phyloP scores from a whole-genome alignment of 225 moss, liverwort and hornwort genomes.

The Sphagnum contortum region DNA sequence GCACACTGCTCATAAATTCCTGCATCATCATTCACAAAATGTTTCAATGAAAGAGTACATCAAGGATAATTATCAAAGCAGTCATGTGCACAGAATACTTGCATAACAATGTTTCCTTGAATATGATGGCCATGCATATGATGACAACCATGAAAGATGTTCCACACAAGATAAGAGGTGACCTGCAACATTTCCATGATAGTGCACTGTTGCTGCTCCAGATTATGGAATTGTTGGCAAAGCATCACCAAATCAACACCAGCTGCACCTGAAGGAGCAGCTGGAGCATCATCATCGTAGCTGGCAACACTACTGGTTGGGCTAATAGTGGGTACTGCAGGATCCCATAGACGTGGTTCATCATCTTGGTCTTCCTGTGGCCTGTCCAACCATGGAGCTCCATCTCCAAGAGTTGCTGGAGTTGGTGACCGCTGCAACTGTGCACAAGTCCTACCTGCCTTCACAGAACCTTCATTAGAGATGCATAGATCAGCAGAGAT shows the following conservation, averaged over 20 bases:
- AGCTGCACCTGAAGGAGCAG: conserved; percentile 19
- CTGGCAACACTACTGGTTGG: conserved; percentile 38
- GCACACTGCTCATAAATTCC: conserved; percentile 71
- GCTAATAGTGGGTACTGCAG: conserved; percentile 25
- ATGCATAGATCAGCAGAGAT: too few species aligned
- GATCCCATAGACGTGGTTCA: conserved; percentile 22
- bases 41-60: too few species aligned
- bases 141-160: background rate
- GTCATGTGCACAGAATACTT: too few species aligned
- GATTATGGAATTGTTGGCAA: conserved; percentile 38
- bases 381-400: conserved; percentile 30
- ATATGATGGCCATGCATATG: too few species aligned
- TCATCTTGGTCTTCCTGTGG: conserved; percentile 22
- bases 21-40: conserved; percentile 8
- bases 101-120: too few species aligned
- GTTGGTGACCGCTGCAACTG: conserved; percentile 5
- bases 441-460: conserved; percentile 13
- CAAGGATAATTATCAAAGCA: too few species aligned
- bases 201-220: conserved; percentile 47
- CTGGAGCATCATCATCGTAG: conserved; percentile 30
- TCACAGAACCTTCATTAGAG: background rate
- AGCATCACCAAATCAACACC: conserved; percentile 39
- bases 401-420: conserved; percentile 16
- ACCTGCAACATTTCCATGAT: conserved; percentile 49
- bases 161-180: background rate